Base-by-base conservation (phyloP, 805 yeast genomes). In the Wickerhamiella siamensis region DNA sequence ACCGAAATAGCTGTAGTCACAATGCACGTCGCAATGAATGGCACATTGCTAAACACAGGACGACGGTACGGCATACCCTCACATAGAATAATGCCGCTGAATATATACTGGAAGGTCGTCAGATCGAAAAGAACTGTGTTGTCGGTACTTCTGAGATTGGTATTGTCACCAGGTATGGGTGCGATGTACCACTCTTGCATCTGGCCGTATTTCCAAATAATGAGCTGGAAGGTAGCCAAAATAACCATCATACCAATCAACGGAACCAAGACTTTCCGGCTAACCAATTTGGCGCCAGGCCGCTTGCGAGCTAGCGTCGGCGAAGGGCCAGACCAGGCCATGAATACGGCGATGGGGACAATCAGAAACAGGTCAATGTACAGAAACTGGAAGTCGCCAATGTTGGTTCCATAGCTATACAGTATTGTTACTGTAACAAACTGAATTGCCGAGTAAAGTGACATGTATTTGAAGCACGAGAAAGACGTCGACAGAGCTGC, bases 401-500 rank as follows among this genome's bases (percentile, higher is more conserved):
- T 64, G 57, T 91, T 91, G 3, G 94, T 76, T 4, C 98, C 98
- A 42, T 82, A 69, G 50, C 79, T 76, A 64, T 91, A 91, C 44
- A 91, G 60, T 16, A 91, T 74, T 0, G 91, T 72, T 31, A 91
- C 93, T 0, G 95, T 74, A 41, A 84, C 70, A 55, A 91, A 91
- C 60, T 91, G 99, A 53, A 91, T 91, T 1, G 97, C 97, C 1
- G 95, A 83, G 62, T 91, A 91, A 45, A 93, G 63, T 40, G 96
- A 84, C 98, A 91, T 91, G 65, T 83, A 91, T 70, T 86, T 93
- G 75, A 91, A 91, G 60, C 98, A 91, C 31, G 95, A 79, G 62
- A 91, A 91, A 47, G 94, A 81, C 1, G 99, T 91, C 16, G 87
- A 95, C 55, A 91, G 66, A 17, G 96, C 79, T 1, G 95, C 93